A percentile compares a stretch with the other conserved stretches of the same genome.
Evolutionary conservation across 768 basidiomycete genomes (phyloP).

Genomic region (Infundibulicybe gibba): DNA sequence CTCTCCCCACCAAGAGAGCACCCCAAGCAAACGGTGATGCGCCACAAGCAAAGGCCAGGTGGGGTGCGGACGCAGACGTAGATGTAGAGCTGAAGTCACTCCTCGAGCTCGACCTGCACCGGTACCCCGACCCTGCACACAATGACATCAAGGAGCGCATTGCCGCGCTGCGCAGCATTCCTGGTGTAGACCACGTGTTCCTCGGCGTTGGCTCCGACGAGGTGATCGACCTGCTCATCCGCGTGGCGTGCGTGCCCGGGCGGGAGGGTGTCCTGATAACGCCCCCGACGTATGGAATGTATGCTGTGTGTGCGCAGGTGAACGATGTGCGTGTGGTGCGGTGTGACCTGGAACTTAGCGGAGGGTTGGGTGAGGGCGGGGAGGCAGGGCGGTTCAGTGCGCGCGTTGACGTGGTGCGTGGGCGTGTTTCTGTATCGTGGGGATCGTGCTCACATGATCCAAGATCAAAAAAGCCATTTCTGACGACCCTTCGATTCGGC

Average conservation of each 20-base stretch:
- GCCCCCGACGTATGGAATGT: slow-evolving; percentile 99
- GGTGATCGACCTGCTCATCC: slow-evolving; percentile 90
- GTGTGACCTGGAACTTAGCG: slow-evolving; percentile 67
- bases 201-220: slow-evolving; percentile 98
- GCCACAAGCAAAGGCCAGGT: too few species aligned
- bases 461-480: slow-evolving; percentile 72
- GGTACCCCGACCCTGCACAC: slow-evolving; percentile 94
- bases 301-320: slow-evolving; percentile 88
- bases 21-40: slow-evolving; percentile 10
- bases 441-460: background rate
- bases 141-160: slow-evolving; percentile 73
- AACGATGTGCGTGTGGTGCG: slow-evolving; percentile 87
- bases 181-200: slow-evolving; percentile 69
- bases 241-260: slow-evolving; percentile 79
- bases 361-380: slow-evolving; percentile 67
- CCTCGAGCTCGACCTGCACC: slow-evolving; percentile 60
- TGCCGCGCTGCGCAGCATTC: slow-evolving; percentile 67
- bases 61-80: background rate
- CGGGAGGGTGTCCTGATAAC: slow-evolving; percentile 82
- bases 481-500: slow-evolving; percentile 75
- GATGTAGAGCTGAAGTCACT: slow-evolving; percentile 34
- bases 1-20: slow-evolving; percentile 17
- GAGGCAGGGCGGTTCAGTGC: slow-evolving; percentile 71
- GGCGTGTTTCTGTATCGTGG: too few species aligned
- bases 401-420: slow-evolving; percentile 16